Base-by-base conservation (phyloP, 495 filamentous ascomycete genomes). In the Delitschia confertaspora region DNA sequence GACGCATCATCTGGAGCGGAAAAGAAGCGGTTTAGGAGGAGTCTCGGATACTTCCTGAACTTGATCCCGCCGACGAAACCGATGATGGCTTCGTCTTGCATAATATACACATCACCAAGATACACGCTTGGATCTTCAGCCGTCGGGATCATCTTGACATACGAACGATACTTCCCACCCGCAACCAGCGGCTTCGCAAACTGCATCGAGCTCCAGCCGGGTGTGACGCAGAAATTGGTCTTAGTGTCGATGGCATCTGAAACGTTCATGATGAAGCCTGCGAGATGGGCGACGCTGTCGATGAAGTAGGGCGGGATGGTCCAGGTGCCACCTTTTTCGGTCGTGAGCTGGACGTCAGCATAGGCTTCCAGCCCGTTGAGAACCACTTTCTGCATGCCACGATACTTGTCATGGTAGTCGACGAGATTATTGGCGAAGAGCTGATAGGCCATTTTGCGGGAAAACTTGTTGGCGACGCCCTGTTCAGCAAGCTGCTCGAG, bases 281-380 rank as follows among this genome's bases (percentile, higher is more conserved):
- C 60, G 0, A 73, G 30, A 44, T 71, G 68, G 0, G 47, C 53
- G 7, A 70, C 45, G 17, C 59, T 64, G 34, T 73, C 70, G 36
- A 71, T 69, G 35, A 51, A 66, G 38, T 69, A 57, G 0, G 69
- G 69, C 1, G 62, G 53, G 6, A 55, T 48, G 21, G 53, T 58
- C 54, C 59, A 70, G 0, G 31, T 52, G n/a, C 60, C 65, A 17
- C 48, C 41, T 16, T 17, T 31, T 0, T 60, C 49, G 1, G 50
- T 24, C 8, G 45, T 51, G 3, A 73, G 62, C 1, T 30, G 29
- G 6, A 74, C 49, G 6, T 66, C 58, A 2, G 69, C 68, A 20
- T 45, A 49, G 0, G 63, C 69, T 43, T 75, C 71, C 6, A 57
- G 35, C 0, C 36, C 60, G 45, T 66, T n/a, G 30, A 71, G 42